Base-by-base conservation (phyloP, 306 rosid genomes). In the Cajanus cajan region DNA sequence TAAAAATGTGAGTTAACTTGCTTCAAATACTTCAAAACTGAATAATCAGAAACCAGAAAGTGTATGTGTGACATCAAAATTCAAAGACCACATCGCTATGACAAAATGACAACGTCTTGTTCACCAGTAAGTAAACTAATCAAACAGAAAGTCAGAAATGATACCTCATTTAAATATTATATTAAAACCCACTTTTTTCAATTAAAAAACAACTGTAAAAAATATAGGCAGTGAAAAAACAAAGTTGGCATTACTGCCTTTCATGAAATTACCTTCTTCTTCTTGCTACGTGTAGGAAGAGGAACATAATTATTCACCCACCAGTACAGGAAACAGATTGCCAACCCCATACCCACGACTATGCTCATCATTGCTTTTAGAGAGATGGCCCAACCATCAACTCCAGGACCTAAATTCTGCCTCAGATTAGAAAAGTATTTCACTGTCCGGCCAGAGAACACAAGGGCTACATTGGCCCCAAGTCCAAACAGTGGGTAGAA, bases 351-450 rank as follows among this genome's bases (percentile, higher is more conserved):
- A 58, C 82, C 6, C 31, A 92, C 97, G 45, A 94, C 97, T 68
- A 94, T 94, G 83, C 98, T 92, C 97, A 94, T 94, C 97, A 94
- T 94, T 18, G 67, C 97, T 81, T 76, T 92, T 3, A 94, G 85
- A 63, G 98, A 94, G 52, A 94, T 13, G 25, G 98, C 97, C 98
- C 98, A 94, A 36, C 98, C 98, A 82, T 94, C 98, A 24, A 94
- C 92, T 67, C 97, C 97, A 28, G 97, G 98, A 62, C 93, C 97
- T 85, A 92, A 88, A 77, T 89, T 83, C 69, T 83, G 40, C 88
- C 97, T 92, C 89, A 94, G 2, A 59, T 94, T 86, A 28, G 97
- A 94, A 85, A 94, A 94, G 84, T 92, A 94, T 81, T 94, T 94
- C 85, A 94, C 95, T 0, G 98, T 94, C 52, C 97, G 88, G 33